Base-by-base conservation (phyloP, 2,329 filamentous ascomycete species). In the Coniella vitis region DNA sequence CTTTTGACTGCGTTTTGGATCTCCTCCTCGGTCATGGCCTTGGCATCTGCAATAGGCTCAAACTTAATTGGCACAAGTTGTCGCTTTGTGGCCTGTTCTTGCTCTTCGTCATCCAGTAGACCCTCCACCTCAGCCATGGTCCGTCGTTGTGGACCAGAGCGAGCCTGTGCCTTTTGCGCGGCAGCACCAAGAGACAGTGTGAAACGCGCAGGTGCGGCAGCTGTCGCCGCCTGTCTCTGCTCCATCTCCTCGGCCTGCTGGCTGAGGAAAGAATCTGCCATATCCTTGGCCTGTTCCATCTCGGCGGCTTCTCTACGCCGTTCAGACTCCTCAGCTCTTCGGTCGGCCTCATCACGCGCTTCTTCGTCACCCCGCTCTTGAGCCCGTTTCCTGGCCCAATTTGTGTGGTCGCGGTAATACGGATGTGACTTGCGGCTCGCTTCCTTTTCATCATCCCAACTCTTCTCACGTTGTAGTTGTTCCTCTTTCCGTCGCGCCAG, bases 101-200 rank as follows among this genome's bases (percentile, higher is more conserved):
- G 87, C 62, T 97, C 93, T 66, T 97, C 93, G 66, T 97, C 90
- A 69, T 97, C 93, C 56, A 98, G 74, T 1, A 98, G 74, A 29
- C 89, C 89, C 71, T 97, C 93, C 48, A 98, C 88, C 63, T 98
- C 93, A 49, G 90, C 90, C 54, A 95, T 84, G 0, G 89, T 95
- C 53, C 90, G 85, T 52, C 87, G 79, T 50, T 79, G 74, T 0
- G 79, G 70, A 13, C 74, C 74, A 1, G 69, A 69, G 36, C 75
- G 72, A 50, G 78, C 77, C 43, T 79, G 76, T 0, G 75, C 75
- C 58, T 75, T 89, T 64, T 94, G 89, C 0, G 89, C 87, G 0
- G 90, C 88, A 1, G 89, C 89, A 47, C 90, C 90, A 21, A 97
- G 83, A 1, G 90, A 95, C 49, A 97, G 78, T 66, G 95, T 97